Conservation (phyloP, 331 rosid genomes). For the Dryas integrifolia region DNA sequence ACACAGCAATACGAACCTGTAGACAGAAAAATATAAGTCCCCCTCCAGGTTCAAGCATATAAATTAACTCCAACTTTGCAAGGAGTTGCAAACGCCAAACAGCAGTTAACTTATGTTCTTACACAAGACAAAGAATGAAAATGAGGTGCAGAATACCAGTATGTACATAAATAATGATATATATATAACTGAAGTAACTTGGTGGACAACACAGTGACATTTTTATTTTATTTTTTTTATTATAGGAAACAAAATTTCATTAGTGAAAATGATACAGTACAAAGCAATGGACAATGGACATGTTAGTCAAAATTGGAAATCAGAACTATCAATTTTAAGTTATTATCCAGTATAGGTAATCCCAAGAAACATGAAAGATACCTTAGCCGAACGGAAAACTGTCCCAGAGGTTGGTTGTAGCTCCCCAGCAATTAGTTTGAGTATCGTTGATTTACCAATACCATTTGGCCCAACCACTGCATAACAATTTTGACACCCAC, state of each 20-base stretch:
- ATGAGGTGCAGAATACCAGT: neutral
- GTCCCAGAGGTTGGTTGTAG: constrained; percentile 96
- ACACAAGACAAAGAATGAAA: constrained; percentile 4
- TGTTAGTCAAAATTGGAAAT: neutral
- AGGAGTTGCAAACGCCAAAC: neutral
- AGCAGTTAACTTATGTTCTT: neutral
- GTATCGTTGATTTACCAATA: constrained; percentile 94
- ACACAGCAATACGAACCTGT: constrained; percentile 98
- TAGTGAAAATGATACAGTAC: no score
- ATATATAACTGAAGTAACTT: neutral
- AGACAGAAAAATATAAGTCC: constrained; percentile 15
- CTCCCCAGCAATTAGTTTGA: constrained; percentile 94
- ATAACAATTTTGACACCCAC: constrained; percentile 32
- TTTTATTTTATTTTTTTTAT: no score
- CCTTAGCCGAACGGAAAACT: constrained; percentile 97
- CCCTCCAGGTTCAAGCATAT: constrained; percentile 27
- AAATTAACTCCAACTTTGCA: constrained; percentile 3
- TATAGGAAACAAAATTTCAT: no score
- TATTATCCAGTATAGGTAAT: constrained; percentile 2
- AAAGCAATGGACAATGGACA: neutral
- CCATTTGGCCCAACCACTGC: constrained; percentile 99
- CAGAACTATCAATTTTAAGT: neutral
- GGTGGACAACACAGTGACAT: neutral
- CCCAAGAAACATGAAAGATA: constrained; percentile 26
- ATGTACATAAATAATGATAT: neutral